Evolutionary conservation across 2,329 filamentous ascomycete species (phyloP).

Genomic region (Pseudocercospora eumusae): DNA sequence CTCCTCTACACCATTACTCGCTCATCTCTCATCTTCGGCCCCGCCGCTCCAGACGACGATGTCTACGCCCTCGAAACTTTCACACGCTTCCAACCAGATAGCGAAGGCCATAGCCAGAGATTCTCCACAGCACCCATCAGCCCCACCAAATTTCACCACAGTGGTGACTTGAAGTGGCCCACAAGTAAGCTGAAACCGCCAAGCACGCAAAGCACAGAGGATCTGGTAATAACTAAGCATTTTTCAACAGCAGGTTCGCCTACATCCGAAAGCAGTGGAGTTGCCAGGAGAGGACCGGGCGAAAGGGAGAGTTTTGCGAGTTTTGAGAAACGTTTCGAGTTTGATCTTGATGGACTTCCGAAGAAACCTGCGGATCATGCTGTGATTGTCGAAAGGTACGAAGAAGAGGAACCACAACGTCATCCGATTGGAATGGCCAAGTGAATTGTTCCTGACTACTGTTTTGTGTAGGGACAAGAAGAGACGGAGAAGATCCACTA

Average conservation of each 20-base stretch:
- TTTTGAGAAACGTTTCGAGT: slow-evolving; percentile 3
- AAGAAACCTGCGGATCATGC: neutral
- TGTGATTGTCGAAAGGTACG: neutral
- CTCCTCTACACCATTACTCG: slow-evolving; percentile 59
- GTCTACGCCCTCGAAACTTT: slow-evolving; percentile 26
- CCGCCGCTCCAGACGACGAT: slow-evolving; percentile 13
- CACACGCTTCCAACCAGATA: slow-evolving; percentile 5
- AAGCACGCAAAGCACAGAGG: neutral
- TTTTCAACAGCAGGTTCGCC: neutral
- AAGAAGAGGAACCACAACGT: neutral
- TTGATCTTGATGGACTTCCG: neutral
- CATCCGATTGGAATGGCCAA: neutral
- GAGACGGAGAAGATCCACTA: neutral
- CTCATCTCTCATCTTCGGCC: slow-evolving; percentile 22
- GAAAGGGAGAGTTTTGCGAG: neutral
- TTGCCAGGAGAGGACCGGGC: neutral
- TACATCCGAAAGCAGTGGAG: neutral
- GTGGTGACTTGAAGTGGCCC: neutral
- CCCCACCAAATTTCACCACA: neutral
- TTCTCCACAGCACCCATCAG: neutral
- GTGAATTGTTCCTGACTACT: neutral
- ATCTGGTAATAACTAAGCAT: neutral
- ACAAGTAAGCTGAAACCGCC: neutral
- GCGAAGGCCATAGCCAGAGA: neutral
- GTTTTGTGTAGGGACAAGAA: neutral